Base-by-base conservation (phyloP, 176 grass and related monocot genomes). In the Triticum urartu region DNA sequence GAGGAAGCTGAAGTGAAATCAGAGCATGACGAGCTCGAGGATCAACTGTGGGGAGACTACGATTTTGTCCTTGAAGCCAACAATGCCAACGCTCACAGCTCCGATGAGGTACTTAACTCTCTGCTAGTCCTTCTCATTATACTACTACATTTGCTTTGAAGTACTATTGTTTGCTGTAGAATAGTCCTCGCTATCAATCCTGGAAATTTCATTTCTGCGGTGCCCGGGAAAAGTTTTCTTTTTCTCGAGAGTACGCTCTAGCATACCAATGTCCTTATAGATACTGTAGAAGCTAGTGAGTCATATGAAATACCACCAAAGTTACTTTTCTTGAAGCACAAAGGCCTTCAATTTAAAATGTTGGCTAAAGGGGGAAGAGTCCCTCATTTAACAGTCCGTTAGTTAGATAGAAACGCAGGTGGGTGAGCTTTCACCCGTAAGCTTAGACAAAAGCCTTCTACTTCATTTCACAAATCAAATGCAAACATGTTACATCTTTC, bases 81-180 rank as follows among this genome's bases (percentile, higher is more conserved):
- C 21, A 25, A 77, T 36, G 52, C 50, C 61, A 65, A 34, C 42
- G 15, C 67, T 25, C 73, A 86, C 11, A 9, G 2, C 7, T 56
- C 0, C 36, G 12, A 90, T 7, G 77, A 88, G 89, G 89, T 91
- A 91, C 32, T 26, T 81, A 60, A 38, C 13, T 5, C 54, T 87
- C 25, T 67, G 9, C 61, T 74, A 26, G 3, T 58, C 43, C 21
- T 75, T 84, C 35, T n/a, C 32, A 61, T 83, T 75, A 39, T 59
- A 43, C 39, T 40, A 40, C 8, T 54, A 18, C 15, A 62, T 81
- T 4, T 68, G 3, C 33, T 26, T 77, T 9, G 9, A 68, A 30
- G 34, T n/a, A 4, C 14, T 18, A 56, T 32, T 77, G 5, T 33
- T 21, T 21, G 15, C 12, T 75, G 40, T 75, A 28, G 9, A 72